Conservation (phyloP, 2,329 filamentous ascomycete genomes). For the Parafenestella ontariensis region DNA sequence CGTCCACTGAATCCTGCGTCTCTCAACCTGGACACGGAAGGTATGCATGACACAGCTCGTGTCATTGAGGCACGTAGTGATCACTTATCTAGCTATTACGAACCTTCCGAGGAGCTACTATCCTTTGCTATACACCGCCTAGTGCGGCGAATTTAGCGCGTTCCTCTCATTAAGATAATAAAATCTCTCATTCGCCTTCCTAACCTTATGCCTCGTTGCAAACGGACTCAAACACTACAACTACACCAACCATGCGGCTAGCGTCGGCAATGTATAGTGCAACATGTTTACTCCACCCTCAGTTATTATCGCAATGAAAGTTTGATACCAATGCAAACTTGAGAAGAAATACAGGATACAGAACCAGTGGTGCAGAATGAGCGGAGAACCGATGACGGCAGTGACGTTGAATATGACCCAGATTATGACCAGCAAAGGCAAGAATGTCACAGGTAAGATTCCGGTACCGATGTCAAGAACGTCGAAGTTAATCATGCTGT, state of each 20-base stretch:
- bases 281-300: constrained; percentile 8
- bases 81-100: not conserved
- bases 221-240: constrained; percentile 15
- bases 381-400: constrained; percentile 1
- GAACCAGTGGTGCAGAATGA: constrained; percentile 9
- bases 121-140: too few relatives aligned
- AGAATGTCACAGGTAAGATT: constrained; percentile 13
- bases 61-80: not conserved
- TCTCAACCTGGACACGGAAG: not conserved
- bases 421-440: not conserved
- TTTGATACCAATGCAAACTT: constrained; percentile 14
- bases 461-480: too few relatives aligned
- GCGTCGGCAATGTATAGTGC: constrained; percentile 13
- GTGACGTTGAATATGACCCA: constrained; percentile 10
- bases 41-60: not conserved
- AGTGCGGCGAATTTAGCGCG: constrained; percentile 17
- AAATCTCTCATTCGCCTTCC: constrained; percentile 14
- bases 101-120: not conserved
- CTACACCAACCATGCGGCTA: constrained; percentile 11
- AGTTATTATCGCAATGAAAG: constrained; percentile 13
- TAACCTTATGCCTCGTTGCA: constrained; percentile 13
- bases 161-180: constrained; percentile 13
- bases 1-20: not conserved
- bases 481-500: too few relatives aligned
- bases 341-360: constrained; percentile 16